Evolutionary conservation across 306 rosid genomes (phyloP).

Genomic region (Cucumis sativus): Cucumber_9930_V3 NC_026661.2:18444501-18445000

Average conservation of each 20-base stretch:
- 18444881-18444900: constrained; percentile 62
- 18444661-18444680: neutral
- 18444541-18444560: neutral
- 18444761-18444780: neutral
- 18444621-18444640: neutral
- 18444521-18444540: neutral
- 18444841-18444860: neutral
- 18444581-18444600: neutral
- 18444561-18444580: neutral
- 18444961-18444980: constrained; percentile 79
- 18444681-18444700: neutral
- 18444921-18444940: constrained; percentile 49
- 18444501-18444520: too few relatives aligned
- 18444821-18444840: neutral
- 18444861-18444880: constrained; percentile 9
- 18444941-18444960: constrained; percentile 64
- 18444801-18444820: too few relatives aligned
- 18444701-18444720: neutral
- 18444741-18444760: neutral
- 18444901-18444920: constrained; percentile 49
- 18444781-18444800: too few relatives aligned
- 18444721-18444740: neutral
- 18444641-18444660: neutral
- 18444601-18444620: neutral
- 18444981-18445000: constrained; percentile 61